Evolutionary conservation across 306 rosid genomes (phyloP), one percentile per base, ranked within the genome.

Genomic region (Inga leiocalycina): DNA sequence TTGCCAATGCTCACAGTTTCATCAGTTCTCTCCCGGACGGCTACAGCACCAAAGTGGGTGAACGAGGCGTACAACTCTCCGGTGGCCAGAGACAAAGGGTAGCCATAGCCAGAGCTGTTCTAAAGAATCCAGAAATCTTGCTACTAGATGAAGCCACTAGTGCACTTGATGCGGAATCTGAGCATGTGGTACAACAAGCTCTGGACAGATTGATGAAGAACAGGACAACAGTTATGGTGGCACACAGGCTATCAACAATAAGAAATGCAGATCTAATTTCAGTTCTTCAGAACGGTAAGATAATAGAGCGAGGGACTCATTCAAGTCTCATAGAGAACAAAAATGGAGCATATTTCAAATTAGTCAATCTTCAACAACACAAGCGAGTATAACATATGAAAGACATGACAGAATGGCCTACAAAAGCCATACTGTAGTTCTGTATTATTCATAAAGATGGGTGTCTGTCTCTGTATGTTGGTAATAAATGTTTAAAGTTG

Each of bases 21-120:
- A 91, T 96, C 80, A 93, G 98, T 83, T 90, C 80, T 5, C 93
- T 96, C 59, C 99, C 99, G 4, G 99, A 92, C 35, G 99, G 98
- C n/a, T 96, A 92, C 90, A 88, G 87, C 10, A 96, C 99, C n/a
- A 91, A 90, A 80, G 99, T 96, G 0, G 99, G 99, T 0, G 99
- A 96, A 84, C 54, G 99, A 85, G 98, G 99, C 9, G 93, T 96
- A 45, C 98, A 93, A 83, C 94, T 96, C 14, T 96, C 98, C 2
- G 98, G 99, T 20, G 99, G 99, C 6, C 98, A 96, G 79, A 84
- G 87, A 80, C 99, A 96, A 82, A 87, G 99, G 79, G 91, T 96
- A 10, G 99, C 99, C 84, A 94, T 96, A 17, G 99, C 98, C 16
- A 81, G 99, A 64, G 99, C 97, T 2, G 92, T 96, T 70, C 32